Conservation (phyloP, 768 basidiomycete species). For the Tricholoma furcatifolium region DNA sequence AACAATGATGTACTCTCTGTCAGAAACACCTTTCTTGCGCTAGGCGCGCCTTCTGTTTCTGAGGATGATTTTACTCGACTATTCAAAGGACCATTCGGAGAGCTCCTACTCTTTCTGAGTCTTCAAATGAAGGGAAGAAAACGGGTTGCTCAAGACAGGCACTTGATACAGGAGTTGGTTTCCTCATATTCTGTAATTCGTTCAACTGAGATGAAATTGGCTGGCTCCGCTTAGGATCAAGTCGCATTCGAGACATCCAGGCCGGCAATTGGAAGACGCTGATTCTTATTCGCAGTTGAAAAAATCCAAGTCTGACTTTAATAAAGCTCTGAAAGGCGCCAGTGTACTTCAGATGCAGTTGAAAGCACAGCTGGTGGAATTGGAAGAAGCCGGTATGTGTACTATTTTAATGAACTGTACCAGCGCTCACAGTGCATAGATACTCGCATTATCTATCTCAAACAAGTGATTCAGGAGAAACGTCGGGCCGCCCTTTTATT, state of each 20-base stretch:
- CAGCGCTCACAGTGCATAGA: not conserved
- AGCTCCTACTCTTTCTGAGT: conserved; percentile 16
- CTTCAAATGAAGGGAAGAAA: conserved; percentile 17
- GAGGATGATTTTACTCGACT: conserved; percentile 17
- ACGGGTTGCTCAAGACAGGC: conserved; percentile 11
- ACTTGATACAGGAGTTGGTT: conserved; percentile 15
- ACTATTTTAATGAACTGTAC: not conserved
- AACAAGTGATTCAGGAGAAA: conserved; percentile 9
- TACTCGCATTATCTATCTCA: not conserved
- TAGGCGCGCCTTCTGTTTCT: conserved; percentile 16
- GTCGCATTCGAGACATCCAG: conserved; percentile 4
- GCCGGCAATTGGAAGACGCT: conserved; percentile 2
- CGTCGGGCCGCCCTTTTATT: conserved; percentile 21
- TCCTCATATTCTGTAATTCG: not conserved
- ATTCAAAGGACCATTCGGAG: conserved; percentile 16
- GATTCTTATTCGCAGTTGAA: conserved; percentile 3
- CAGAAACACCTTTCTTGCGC: conserved; percentile 2
- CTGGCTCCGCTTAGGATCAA: conserved; percentile 5
- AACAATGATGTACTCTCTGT: conserved; percentile 4
- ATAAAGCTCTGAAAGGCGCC: not conserved
- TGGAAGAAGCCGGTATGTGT: conserved; percentile 11
- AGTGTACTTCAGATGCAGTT: conserved; percentile 6
- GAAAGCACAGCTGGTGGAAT: conserved; percentile 12
- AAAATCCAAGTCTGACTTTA: conserved; percentile 1
- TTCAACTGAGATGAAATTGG: conserved; percentile 6